Percentiles rank a stretch among this genome's conserved stretches.
These are phyloP conservation scores for Harringtonia aguacate DNA, from an alignment of 2,329 filamentous ascomycete species.

Conservation along the genomic window DNA sequence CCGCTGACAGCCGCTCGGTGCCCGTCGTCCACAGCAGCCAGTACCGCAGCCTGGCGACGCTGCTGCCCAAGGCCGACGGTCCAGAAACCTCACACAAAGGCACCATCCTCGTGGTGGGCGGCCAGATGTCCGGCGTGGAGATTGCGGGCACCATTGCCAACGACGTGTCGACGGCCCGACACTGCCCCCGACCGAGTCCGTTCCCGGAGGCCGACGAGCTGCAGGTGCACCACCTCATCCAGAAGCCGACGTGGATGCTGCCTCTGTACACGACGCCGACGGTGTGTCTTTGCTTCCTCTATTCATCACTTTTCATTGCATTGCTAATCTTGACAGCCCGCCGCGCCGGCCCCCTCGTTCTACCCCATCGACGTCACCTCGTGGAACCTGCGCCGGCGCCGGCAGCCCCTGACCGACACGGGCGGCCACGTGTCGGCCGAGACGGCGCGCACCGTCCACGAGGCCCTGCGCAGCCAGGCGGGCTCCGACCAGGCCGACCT, in stretches of 20 bases:
- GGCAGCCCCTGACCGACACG: conserved; percentile 46
- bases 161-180: conserved; percentile 53
- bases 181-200: conserved; percentile 34
- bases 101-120: conserved; percentile 66
- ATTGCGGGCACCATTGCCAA: conserved; percentile 61
- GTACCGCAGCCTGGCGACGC: conserved; percentile 42
- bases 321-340: conserved; percentile 21
- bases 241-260: conserved; percentile 62
- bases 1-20: conserved; percentile 16
- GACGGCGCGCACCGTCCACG: conserved; percentile 42
- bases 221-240: conserved; percentile 56
- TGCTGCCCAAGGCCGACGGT: conserved; percentile 25
- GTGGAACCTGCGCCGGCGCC: conserved; percentile 57
- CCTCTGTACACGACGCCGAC: conserved; percentile 45
- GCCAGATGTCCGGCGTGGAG: conserved; percentile 76
- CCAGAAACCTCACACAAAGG: conserved; percentile 1
- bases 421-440: conserved; percentile 55
- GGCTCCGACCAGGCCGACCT: conserved; percentile 45
- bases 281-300: conserved; percentile 18
- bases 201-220: conserved; percentile 36
- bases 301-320: neutral
- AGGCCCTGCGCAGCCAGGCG: conserved; percentile 33
- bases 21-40: conserved; percentile 58
- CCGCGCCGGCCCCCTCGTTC: conserved; percentile 44
- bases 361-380: conserved; percentile 62